Evolutionary conservation across 2,329 filamentous ascomycete species (phyloP).

Genomic region (Ustulina deusta): DNA sequence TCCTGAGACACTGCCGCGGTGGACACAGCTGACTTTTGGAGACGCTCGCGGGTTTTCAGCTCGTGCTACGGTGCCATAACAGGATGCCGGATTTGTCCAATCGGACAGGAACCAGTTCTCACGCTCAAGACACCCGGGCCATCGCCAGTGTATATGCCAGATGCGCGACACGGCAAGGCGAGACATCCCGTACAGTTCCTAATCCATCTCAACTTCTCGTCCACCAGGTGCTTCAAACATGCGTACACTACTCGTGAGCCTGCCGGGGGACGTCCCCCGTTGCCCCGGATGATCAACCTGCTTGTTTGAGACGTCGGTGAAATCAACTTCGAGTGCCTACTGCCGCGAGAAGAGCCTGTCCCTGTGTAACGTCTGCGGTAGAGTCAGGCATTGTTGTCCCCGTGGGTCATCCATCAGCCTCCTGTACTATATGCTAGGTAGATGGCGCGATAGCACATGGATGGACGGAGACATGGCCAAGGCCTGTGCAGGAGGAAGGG

Average conservation of each 20-base stretch:
- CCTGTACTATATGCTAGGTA: constrained; percentile 2
- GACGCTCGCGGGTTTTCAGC: constrained; percentile 30
- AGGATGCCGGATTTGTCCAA: constrained; percentile 9
- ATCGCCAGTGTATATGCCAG: not conserved
- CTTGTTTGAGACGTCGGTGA: constrained; percentile 27
- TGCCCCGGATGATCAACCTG: not conserved
- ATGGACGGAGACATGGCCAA: constrained; percentile 36
- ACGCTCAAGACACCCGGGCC: not conserved
- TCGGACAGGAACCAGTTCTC: constrained; percentile 16
- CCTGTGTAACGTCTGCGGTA: constrained; percentile 6
- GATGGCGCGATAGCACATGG: constrained; percentile 11
- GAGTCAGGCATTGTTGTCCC: constrained; percentile 8
- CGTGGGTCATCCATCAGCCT: constrained; percentile 3
- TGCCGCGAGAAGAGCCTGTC: constrained; percentile 13
- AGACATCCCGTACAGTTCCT: constrained; percentile 21
- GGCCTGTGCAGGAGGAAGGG: constrained; percentile 30
- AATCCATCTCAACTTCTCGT: constrained; percentile 17
- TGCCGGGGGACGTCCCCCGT: not conserved
- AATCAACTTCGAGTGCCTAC: constrained; percentile 15
- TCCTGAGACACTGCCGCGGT: constrained; percentile 19
- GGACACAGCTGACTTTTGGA: constrained; percentile 20
- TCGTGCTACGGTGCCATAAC: constrained; percentile 26
- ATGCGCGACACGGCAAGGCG: not conserved
- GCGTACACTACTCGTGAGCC: constrained; percentile 1
- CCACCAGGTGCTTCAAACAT: not conserved